Conservation (phyloP, 768 basidiomycete species). For the Pleurotus ostreatus region DNA sequence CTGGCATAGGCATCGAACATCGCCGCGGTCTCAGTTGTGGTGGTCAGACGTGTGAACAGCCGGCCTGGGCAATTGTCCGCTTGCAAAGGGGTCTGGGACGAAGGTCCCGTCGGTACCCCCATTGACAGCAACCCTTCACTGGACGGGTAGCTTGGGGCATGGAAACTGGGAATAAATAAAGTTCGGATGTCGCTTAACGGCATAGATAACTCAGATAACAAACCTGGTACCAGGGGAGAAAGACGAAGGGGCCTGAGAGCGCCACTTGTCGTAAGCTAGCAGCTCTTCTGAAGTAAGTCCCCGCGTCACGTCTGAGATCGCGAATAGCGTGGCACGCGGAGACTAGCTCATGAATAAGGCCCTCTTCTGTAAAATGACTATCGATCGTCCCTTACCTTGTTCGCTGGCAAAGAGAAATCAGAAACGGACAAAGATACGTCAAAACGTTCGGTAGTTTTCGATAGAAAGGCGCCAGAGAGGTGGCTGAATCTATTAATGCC, state of each 20-base stretch:
- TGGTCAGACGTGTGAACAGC: conserved; percentile 43
- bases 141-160: conserved; percentile 51
- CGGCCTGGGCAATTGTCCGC: conserved; percentile 8
- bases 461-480: conserved; percentile 52
- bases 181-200: neutral
- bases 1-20: conserved; percentile 50
- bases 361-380: neutral
- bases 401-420: conserved; percentile 34
- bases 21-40: conserved; percentile 31
- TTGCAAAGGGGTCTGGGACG: neutral
- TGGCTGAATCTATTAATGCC: conserved; percentile 50
- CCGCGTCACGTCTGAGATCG: conserved; percentile 53
- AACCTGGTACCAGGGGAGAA: neutral
- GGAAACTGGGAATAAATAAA: conserved; percentile 30
- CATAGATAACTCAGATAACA: conserved; percentile 9
- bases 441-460: conserved; percentile 26
- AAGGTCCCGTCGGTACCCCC: conserved; percentile 22
- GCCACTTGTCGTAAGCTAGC: conserved; percentile 36
- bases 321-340: conserved; percentile 21
- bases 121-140: conserved; percentile 57
- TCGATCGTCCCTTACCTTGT: neutral
- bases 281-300: conserved; percentile 44
- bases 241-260: conserved; percentile 12
- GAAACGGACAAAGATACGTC: conserved; percentile 18
- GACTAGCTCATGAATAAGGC: conserved; percentile 2